phyloP scores from a whole-genome alignment of 495 filamentous ascomycete genomes.

The Annulohypoxylon maeteangense region DNA sequence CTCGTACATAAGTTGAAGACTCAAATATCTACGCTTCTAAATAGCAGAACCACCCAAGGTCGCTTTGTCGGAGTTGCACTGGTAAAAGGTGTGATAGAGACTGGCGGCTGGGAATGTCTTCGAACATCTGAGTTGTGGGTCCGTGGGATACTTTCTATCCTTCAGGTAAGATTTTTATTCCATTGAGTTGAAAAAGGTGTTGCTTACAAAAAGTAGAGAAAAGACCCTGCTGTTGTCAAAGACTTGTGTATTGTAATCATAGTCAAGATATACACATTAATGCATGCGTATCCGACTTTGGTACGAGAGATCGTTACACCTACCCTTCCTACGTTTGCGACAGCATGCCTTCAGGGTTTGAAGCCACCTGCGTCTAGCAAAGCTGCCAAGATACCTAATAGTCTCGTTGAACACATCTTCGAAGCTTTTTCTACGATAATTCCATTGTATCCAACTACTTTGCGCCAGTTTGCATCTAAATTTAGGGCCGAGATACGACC shows the following conservation, averaged over 20 bases:
- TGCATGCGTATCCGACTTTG: conserved; percentile 81
- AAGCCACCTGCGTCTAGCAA: conserved; percentile 59
- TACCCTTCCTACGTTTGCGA: conserved; percentile 76
- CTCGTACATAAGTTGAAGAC: conserved; percentile 83
- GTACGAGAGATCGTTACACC: conserved; percentile 90
- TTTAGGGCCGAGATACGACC: conserved; percentile 67
- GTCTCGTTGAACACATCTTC: conserved; percentile 68
- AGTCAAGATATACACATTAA: conserved; percentile 82
- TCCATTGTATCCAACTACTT: conserved; percentile 79
- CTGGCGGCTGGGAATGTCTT: conserved; percentile 81
- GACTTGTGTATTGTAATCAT: conserved; percentile 78
- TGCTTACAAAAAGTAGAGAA: conserved; percentile 64
- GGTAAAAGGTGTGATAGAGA: conserved; percentile 82
- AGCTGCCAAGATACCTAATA: conserved; percentile 47
- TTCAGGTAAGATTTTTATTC: conserved; percentile 64
- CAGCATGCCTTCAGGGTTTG: conserved; percentile 74
- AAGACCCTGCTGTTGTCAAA: conserved; percentile 76
- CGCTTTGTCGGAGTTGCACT: conserved; percentile 81
- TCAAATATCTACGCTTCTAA: conserved; percentile 76
- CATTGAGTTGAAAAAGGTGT: conserved; percentile 17
- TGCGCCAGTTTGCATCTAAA: conserved; percentile 77
- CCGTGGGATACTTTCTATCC: conserved; percentile 71
- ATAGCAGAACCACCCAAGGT: conserved; percentile 74
- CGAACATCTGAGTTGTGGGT: conserved; percentile 77
- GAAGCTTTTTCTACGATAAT: conserved; percentile 71